Percentiles rank a stretch among this genome's conserved stretches.
These are phyloP conservation scores for Thermoascus crustaceus DNA, from an alignment of 2,329 filamentous ascomycete species.

Conservation along the genomic window DNA sequence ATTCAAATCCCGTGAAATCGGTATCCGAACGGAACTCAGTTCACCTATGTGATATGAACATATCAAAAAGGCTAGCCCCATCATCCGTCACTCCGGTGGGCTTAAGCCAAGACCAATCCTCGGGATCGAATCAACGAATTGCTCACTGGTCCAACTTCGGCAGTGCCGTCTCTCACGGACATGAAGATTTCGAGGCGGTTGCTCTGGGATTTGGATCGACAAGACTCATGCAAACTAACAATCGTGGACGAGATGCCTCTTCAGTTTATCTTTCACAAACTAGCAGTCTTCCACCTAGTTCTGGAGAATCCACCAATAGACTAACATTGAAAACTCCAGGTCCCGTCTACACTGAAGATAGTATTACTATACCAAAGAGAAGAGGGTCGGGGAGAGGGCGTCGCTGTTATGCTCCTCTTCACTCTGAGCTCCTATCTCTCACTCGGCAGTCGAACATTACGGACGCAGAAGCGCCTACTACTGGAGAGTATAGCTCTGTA, in stretches of 20 bases:
- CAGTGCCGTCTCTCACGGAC: too few relatives aligned
- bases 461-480: not conserved
- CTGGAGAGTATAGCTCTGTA: not conserved
- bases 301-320: not conserved
- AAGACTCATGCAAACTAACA: not conserved
- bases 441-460: not conserved
- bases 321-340: not conserved
- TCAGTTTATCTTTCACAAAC: slow-evolving; percentile 4
- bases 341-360: not conserved
- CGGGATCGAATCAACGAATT: too few relatives aligned
- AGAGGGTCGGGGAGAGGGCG: not conserved
- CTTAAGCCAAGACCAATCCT: too few relatives aligned
- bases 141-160: too few relatives aligned
- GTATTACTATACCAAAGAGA: slow-evolving; percentile 2
- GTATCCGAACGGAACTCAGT: slow-evolving; percentile 14
- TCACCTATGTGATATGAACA: slow-evolving; percentile 22
- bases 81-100: slow-evolving; percentile 14
- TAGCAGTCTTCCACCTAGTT: not conserved
- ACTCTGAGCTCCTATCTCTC: not conserved
- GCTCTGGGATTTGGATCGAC: not conserved
- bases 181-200: not conserved
- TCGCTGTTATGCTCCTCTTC: not conserved
- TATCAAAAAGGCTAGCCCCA: slow-evolving; percentile 19
- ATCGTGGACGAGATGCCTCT: slow-evolving; percentile 1
- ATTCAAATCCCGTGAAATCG: slow-evolving; percentile 8